Percentiles rank a stretch among this genome's conserved stretches.
Conservation (phyloP, 805 yeast species). For the Candida patagonica region DNA sequence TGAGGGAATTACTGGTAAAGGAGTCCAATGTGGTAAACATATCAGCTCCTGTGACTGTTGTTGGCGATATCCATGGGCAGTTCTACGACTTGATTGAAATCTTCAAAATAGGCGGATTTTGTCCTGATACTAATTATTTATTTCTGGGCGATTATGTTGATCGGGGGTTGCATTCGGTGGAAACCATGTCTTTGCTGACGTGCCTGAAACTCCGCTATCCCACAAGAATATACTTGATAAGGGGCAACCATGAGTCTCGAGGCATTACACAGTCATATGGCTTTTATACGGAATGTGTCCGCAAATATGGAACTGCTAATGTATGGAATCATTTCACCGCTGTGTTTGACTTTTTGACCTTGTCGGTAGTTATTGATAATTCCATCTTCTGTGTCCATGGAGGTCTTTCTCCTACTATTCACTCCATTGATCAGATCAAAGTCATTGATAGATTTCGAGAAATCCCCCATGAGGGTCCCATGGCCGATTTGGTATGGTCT, state of each 20-base stretch:
- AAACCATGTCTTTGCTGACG: conserved; percentile 76
- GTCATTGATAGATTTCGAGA: conserved; percentile 88
- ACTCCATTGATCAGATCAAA: conserved; percentile 82
- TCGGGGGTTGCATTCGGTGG: conserved; percentile 87
- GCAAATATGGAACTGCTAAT: conserved; percentile 71
- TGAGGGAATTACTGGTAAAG: conserved; percentile 68
- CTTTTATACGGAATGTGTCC: conserved; percentile 86
- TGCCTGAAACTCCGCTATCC: conserved; percentile 86
- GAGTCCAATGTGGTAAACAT: conserved; percentile 86
- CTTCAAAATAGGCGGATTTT: conserved; percentile 84
- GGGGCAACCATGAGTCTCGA: conserved; percentile 96
- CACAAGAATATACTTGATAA: conserved; percentile 61
- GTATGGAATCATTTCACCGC: conserved; percentile 91
- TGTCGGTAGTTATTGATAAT: conserved; percentile 85
- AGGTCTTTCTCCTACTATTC: conserved; percentile 91
- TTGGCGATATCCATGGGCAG: conserved; percentile 97
- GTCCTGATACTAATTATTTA: conserved; percentile 88
- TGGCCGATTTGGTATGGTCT: conserved; percentile 98
- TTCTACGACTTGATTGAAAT: conserved; percentile 89
- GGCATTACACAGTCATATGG: conserved; percentile 97
- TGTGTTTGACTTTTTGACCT: conserved; percentile 80
- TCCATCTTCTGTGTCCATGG: conserved; percentile 94
- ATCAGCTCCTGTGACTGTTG: conserved; percentile 82
- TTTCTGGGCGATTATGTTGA: conserved; percentile 96
- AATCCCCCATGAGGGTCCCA: conserved; percentile 98